Evolutionary conservation across 495 filamentous ascomycete genomes (phyloP), one percentile per base, ranked within the genome.

Genomic region (Lasiosphaeria hispida): DNA sequence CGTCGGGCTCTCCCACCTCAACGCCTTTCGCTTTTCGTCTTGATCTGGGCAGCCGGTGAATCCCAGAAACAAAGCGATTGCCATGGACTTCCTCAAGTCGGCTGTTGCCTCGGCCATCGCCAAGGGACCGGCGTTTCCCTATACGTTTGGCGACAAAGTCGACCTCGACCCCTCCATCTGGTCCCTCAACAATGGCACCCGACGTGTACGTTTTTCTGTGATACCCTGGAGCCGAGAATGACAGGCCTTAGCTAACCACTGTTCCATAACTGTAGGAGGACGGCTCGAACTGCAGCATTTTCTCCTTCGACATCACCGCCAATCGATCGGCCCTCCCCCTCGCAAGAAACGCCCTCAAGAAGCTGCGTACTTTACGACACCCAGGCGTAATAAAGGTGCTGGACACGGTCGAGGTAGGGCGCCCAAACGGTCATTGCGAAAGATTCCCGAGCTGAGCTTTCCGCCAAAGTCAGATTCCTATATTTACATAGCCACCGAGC

Each of bases 21-120:
- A 9, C 17, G 11, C 48, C 17, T 14, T 11, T 13, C 49, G 13
- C 43, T 23, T 33, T 23, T 14, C 17, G 18, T 2, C 38, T 15
- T n/a, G 39, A 36, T 36, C n/a, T 9, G 15, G 19, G 17, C 19
- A 10, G 40, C n/a, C 33, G 5, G 10, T 17, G 3, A 9, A 6
- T 38, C 5, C 49, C 19, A 52, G 44, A 18, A 15, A 34, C 43
- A 42, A 30, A 37, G 15, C 13, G 8, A 40, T 15, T 41, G 11
- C 51, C 57, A 98, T 98, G 94, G 92, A 98, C 65, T 97, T 97
- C 69, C 82, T 98, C 58, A 98, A 97, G 75, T 96, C 90, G 45
- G 95, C 95, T 40, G 91, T 98, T 65, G 91, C 91, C 37, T 96
- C 94, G 40, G 93, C 93, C 57, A 97, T 97, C 63, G 88, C 94